Evolutionary conservation across 176 grass and related monocot genomes (phyloP).

Genomic region (Tillandsia fasciculata): DNA sequence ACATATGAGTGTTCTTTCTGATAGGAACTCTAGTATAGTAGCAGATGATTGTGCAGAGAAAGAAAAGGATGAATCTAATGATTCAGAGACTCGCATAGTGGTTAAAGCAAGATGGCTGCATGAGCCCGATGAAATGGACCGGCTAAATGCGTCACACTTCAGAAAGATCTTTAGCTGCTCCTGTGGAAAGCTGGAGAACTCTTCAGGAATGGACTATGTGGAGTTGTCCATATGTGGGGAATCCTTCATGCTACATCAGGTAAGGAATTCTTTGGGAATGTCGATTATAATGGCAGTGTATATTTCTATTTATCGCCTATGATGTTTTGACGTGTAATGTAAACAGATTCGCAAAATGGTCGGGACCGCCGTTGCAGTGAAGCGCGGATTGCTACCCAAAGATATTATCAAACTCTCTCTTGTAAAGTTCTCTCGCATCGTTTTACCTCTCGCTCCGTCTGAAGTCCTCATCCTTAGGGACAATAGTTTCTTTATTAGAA

Average conservation of each 20-base stretch:
- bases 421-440: constrained; percentile 77
- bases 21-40: constrained; percentile 16
- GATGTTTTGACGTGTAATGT: constrained; percentile 18
- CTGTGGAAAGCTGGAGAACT: constrained; percentile 61
- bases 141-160: constrained; percentile 70
- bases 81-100: constrained; percentile 19
- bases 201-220: constrained; percentile 55
- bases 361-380: constrained; percentile 72
- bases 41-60: constrained; percentile 11
- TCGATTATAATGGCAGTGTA: background rate
- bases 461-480: constrained; percentile 74
- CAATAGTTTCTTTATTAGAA: constrained; percentile 39
- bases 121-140: constrained; percentile 83
- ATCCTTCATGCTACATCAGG: constrained; percentile 99
- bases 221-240: constrained; percentile 73
- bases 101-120: constrained; percentile 79
- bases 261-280: constrained; percentile 1
- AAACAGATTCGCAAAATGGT: constrained; percentile 91
- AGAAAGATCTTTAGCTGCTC: constrained; percentile 72
- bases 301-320: background rate
- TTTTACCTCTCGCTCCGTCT: constrained; percentile 78
- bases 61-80: constrained; percentile 18
- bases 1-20: constrained; percentile 20
- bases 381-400: constrained; percentile 64
- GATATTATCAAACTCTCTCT: constrained; percentile 70